Percentiles rank a stretch among this genome's conserved stretches.
These are phyloP conservation scores for Scopulariopsis brevicaulis DNA, from an alignment of 2,329 filamentous ascomycete species.

Conservation along the genomic window DNA sequence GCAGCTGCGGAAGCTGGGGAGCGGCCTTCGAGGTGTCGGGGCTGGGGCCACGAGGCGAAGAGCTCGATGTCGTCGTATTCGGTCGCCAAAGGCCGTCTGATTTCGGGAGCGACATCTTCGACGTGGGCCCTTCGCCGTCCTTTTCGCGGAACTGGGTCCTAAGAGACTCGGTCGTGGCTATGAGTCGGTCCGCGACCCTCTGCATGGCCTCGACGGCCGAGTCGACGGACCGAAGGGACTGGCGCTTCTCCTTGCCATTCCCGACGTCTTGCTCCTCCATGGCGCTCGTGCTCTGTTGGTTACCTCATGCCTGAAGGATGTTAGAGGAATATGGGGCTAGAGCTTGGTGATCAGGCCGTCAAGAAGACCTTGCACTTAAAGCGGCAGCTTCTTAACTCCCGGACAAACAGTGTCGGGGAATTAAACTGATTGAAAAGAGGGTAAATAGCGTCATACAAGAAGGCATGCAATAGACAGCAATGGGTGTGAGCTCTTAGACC, in stretches of 20 bases:
- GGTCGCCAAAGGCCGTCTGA: background rate
- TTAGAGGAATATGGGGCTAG: background rate
- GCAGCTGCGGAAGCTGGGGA: background rate
- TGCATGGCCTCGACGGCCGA: slow-evolving; percentile 9
- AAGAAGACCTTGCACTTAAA: background rate
- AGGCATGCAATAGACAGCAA: background rate
- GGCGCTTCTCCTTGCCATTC: slow-evolving; percentile 1
- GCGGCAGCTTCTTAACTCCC: background rate
- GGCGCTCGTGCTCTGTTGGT: background rate
- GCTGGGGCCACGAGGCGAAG: background rate
- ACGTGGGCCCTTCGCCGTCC: background rate
- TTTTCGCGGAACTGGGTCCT: slow-evolving; percentile 7
- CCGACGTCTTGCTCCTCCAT: slow-evolving; percentile 1
- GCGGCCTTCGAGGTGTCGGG: background rate
- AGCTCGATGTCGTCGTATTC: background rate
- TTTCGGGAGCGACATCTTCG: background rate
- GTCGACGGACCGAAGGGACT: slow-evolving; percentile 1
- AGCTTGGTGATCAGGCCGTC: background rate
- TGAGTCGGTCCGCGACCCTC: slow-evolving; percentile 7
- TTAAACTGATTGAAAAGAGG: background rate
- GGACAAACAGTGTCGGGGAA: background rate
- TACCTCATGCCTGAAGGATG: background rate
- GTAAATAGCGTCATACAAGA: background rate
- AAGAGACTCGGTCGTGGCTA: slow-evolving; percentile 7
- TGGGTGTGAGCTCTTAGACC: background rate